phyloP scores from a whole-genome alignment of 73 alveolate species.

The Symbiodinium pilosum region DNA sequence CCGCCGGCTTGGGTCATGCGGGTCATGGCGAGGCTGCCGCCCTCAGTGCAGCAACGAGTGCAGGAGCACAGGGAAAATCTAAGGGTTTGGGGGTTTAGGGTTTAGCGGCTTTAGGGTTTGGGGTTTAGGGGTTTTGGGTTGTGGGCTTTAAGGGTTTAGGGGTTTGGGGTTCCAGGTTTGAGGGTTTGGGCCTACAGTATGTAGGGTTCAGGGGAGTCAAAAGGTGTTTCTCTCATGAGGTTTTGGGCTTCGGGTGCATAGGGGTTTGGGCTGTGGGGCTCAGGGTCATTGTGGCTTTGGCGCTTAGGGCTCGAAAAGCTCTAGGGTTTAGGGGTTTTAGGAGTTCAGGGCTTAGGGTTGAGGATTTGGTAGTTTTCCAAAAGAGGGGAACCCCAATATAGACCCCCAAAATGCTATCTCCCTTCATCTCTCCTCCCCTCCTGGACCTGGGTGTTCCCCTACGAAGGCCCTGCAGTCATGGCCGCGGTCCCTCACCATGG shows the following conservation, averaged over 20 bases:
- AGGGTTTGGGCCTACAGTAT: not conserved
- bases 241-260: too few species aligned
- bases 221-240: too few species aligned
- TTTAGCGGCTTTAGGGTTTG: not conserved
- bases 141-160: not conserved
- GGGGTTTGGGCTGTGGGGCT: not conserved
- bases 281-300: not conserved
- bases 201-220: too few species aligned
- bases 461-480: too few species aligned
- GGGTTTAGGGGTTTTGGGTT: not conserved
- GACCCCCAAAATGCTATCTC: too few species aligned
- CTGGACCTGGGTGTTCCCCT: too few species aligned
- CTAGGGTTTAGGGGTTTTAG: not conserved
- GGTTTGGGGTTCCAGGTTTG: not conserved
- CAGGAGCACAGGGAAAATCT: constrained; percentile 3
- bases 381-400: too few species aligned
- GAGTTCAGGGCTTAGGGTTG: not conserved
- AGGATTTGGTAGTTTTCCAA: not conserved
- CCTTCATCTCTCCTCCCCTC: too few species aligned
- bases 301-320: not conserved
- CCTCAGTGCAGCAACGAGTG: constrained; percentile 44
- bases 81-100: not conserved
- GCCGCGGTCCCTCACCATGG: too few species aligned
- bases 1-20: constrained; percentile 75
- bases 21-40: constrained; percentile 50